Conservation (phyloP, 2,329 filamentous ascomycete genomes). For the Aspergillus ochraceoroseus region DNA sequence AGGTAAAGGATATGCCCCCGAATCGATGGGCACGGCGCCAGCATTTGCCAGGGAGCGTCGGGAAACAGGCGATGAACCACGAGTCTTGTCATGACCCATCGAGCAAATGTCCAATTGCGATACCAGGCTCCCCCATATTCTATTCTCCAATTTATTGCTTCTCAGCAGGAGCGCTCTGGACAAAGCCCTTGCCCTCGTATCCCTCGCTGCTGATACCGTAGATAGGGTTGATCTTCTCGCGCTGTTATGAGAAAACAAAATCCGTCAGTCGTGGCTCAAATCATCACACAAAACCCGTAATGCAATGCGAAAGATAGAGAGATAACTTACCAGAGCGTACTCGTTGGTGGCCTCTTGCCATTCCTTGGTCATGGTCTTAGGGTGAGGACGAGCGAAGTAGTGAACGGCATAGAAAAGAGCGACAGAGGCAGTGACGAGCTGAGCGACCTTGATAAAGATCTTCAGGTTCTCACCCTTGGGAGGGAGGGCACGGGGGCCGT, state of each 20-base stretch:
- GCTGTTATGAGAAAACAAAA: constrained; percentile 47
- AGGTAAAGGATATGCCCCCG: constrained; percentile 21
- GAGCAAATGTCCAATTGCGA: constrained; percentile 22
- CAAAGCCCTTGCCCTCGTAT: constrained; percentile 71
- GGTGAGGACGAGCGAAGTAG: constrained; percentile 64
- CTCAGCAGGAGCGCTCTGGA: constrained; percentile 57
- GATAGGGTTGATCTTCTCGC: constrained; percentile 79
- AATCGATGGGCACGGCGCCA: constrained; percentile 17
- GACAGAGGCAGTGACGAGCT: constrained; percentile 63
- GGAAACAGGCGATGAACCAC: constrained; percentile 11
- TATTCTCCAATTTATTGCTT: constrained; percentile 31
- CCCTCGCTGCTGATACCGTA: constrained; percentile 74
- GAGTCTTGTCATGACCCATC: constrained; percentile 16
- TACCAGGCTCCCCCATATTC: constrained; percentile 25
- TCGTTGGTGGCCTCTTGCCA: constrained; percentile 95
- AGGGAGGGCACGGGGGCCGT: constrained; percentile 78
- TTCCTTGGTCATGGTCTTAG: constrained; percentile 90
- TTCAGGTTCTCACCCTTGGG: constrained; percentile 81
- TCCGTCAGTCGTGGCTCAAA: constrained; percentile 21
- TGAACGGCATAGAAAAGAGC: constrained; percentile 69
- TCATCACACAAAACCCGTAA: constrained; percentile 4
- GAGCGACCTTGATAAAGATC: constrained; percentile 66
- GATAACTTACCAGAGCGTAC: constrained; percentile 71
- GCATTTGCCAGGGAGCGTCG: constrained; percentile 15
- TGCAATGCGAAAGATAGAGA: neutral